These are phyloP conservation scores for Pythium dissimile DNA, from an alignment of 352 stramenopile species.

Conservation along the genomic window DNA sequence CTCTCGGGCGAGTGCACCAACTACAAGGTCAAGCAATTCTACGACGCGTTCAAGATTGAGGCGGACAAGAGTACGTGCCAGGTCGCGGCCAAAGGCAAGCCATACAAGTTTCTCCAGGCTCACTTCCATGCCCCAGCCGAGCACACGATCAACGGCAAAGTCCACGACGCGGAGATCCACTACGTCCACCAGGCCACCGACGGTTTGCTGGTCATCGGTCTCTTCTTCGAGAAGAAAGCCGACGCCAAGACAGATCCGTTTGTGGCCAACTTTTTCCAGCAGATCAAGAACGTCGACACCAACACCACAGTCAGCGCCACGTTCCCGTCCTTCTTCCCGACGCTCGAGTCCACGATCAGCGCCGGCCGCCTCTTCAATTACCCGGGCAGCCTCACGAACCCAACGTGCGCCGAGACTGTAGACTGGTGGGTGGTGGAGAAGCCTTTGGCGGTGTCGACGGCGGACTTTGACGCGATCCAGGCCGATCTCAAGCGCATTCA, in stretches of 20 bases:
- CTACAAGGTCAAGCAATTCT: slow-evolving; percentile 15
- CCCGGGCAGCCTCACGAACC: slow-evolving; percentile 27
- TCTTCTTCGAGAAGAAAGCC: slow-evolving; percentile 20
- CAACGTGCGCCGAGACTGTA: slow-evolving; percentile 27
- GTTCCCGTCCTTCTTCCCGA: slow-evolving; percentile 1
- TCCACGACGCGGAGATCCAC: slow-evolving; percentile 33
- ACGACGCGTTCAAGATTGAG: slow-evolving; percentile 23
- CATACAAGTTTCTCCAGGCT: slow-evolving; percentile 25
- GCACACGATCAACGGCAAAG: slow-evolving; percentile 38
- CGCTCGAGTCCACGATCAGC: not conserved
- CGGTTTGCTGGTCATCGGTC: slow-evolving; percentile 19
- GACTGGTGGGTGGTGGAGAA: slow-evolving; percentile 29
- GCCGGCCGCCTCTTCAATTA: slow-evolving; percentile 17
- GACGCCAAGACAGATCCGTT: slow-evolving; percentile 11
- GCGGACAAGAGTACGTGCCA: slow-evolving; percentile 12
- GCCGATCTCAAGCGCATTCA: slow-evolving; percentile 12
- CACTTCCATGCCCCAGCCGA: slow-evolving; percentile 37
- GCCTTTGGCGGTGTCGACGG: slow-evolving; percentile 7
- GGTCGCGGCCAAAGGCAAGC: slow-evolving; percentile 11
- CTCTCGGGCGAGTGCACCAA: slow-evolving; percentile 20
- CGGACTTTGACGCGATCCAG: slow-evolving; percentile 18
- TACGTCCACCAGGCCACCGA: slow-evolving; percentile 34
- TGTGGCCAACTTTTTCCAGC: slow-evolving; percentile 6
- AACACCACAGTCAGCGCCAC: not conserved
- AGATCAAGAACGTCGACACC: not conserved